Conservation (phyloP, 345 rosid genomes). For the Melaleuca quinquenervia region DNA sequence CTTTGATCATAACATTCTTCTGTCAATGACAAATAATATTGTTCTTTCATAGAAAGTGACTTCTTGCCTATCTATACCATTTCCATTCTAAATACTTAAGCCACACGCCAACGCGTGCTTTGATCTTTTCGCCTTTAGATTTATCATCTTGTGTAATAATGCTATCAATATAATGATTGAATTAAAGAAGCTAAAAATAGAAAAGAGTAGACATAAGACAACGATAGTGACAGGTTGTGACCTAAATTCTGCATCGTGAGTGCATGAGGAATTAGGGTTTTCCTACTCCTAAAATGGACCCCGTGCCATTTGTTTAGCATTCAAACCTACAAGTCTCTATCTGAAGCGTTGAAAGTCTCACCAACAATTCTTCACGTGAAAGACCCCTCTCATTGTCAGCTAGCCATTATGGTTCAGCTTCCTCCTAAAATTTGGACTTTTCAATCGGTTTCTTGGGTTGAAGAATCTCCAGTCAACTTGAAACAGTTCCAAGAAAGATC, state of each 20-base stretch:
- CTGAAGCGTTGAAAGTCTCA: background rate
- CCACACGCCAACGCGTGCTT: too few species aligned
- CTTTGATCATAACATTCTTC: too few species aligned
- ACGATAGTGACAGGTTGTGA: background rate
- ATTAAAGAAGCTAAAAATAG: background rate
- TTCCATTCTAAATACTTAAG: too few species aligned
- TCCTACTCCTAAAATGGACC: background rate
- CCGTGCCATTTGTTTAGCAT: background rate
- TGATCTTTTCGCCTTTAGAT: too few species aligned
- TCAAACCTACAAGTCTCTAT: conserved; percentile 2
- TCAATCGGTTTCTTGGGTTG: background rate
- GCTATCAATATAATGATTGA: background rate
- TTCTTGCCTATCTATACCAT: too few species aligned
- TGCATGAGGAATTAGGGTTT: background rate
- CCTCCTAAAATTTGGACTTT: background rate
- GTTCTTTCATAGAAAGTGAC: too few species aligned
- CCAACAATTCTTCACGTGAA: conserved; percentile 1
- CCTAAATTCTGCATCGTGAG: background rate
- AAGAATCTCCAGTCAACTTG: background rate
- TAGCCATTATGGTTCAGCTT: background rate
- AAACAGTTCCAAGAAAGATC: background rate
- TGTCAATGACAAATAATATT: too few species aligned
- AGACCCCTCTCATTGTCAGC: background rate
- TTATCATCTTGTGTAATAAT: background rate
- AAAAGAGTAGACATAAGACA: background rate